Evolutionary conservation across 805 yeast genomes (phyloP), one percentile per base, ranked within the genome.

Genomic region (Ogataea zsoltii): DNA sequence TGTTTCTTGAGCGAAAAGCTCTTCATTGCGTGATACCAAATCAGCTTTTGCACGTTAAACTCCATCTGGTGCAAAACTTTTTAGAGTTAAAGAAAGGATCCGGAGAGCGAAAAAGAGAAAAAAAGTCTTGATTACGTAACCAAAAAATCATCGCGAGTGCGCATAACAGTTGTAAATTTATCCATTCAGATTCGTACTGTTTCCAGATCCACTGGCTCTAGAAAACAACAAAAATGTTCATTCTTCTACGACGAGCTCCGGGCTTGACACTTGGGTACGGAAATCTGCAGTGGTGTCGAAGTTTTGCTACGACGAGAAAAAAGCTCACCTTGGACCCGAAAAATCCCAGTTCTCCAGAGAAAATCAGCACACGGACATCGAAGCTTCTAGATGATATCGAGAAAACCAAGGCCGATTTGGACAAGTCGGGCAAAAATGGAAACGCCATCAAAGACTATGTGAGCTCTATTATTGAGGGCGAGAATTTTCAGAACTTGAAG

Each of bases 1-100:
- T 59, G 57, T 41, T 63, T 64, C 56, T 70, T 70, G 39, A 71
- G 44, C 0, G 74, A 66, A 55, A 72, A 70, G 23, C 68, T 67
- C 45, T 64, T 69, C 72, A 67, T 67, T 11, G 21, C 38, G 23
- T 9, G 15, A n/a, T n/a, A n/a, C n/a, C n/a, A n/a, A n/a, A n/a
- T n/a, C n/a, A n/a, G n/a, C n/a, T n/a, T n/a, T n/a, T n/a, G n/a
- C n/a, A n/a, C n/a, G n/a, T n/a, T n/a, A n/a, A n/a, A n/a, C n/a
- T n/a, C n/a, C n/a, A n/a, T n/a, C n/a, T n/a, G n/a, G n/a, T n/a
- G n/a, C n/a, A n/a, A n/a, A n/a, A n/a, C n/a, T n/a, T n/a, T n/a
- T n/a, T n/a, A n/a, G n/a, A n/a, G n/a, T n/a, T n/a, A n/a, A n/a
- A n/a, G n/a, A n/a, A n/a, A n/a, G n/a, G n/a, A n/a, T n/a, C n/a